These are phyloP conservation scores for Diddensiella caesifluorescens DNA, from an alignment of 805 yeast genomes.

Conservation along the genomic window DNA sequence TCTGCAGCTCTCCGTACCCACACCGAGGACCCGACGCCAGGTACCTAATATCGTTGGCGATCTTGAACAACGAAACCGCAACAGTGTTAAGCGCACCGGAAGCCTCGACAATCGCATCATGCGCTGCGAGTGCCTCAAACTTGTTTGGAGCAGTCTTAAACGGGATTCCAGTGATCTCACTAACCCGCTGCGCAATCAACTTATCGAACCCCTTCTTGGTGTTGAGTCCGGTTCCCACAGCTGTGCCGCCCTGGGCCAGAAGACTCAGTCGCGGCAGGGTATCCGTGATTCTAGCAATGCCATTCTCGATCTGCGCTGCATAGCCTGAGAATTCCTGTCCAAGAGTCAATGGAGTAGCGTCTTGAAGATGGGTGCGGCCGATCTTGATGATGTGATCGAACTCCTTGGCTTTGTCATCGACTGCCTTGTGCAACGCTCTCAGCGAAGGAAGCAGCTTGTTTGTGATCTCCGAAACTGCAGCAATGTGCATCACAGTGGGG, in stretches of 20 bases:
- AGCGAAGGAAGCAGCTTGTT: conserved; percentile 74
- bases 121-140: conserved; percentile 98
- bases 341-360: conserved; percentile 94
- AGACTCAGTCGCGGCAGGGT: conserved; percentile 68
- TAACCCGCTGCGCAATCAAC: conserved; percentile 79
- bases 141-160: conserved; percentile 97
- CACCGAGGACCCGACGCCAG: conserved; percentile 99
- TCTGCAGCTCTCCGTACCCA: conserved; percentile 92
- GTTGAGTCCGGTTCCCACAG: conserved; percentile 98
- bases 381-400: conserved; percentile 88
- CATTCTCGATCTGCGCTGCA: conserved; percentile 87
- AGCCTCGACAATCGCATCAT: conserved; percentile 96
- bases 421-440: conserved; percentile 68
- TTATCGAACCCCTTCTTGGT: conserved; percentile 86
- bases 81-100: conserved; percentile 96
- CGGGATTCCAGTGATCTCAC: conserved; percentile 79
- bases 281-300: conserved; percentile 78
- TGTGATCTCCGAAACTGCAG: conserved; percentile 88
- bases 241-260: conserved; percentile 99
- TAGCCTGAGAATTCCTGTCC: conserved; percentile 99
- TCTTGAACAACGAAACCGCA: conserved; percentile 89
- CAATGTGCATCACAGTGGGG: conserved; percentile 99
- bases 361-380: conserved; percentile 98
- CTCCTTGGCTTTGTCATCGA: conserved; percentile 73
- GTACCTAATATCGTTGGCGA: conserved; percentile 97